Base-by-base conservation (phyloP, 306 rosid genomes). In the Gastrolobium villosum region DNA sequence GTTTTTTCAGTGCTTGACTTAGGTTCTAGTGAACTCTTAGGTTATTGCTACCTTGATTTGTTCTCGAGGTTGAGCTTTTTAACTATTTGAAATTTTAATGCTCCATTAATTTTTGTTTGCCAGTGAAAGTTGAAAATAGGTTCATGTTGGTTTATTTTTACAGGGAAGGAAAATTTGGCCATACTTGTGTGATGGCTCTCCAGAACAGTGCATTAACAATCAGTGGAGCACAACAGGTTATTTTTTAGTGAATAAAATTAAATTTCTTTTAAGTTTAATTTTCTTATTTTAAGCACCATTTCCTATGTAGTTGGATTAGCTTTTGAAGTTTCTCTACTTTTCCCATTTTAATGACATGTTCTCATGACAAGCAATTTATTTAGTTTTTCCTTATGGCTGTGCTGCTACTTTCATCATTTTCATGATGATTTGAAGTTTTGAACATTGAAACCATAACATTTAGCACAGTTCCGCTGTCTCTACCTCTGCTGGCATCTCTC, bases 91-190 rank as follows among this genome's bases (percentile, higher is more conserved):
- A 70, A 15, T 46, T 72, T 9, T 15, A 37, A 73, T 15, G 54
- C 30, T 87, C 41, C 41, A 49, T 10, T 66, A 30, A 31, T 40
- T 76, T 36, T 57, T 69, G 30, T 69, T 70, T 56, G 59, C 82
- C 28, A 34, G 37, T 81, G 67, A 60, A 79, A 82, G 30, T 77
- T 76, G 37, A 76, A 81, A 64, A 52, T 44, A 61, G 39, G 66
- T 50, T 82, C 70, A 15, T 76, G 10, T 67, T 86, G 44, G 44
- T 81, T 64, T 52, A 34, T 70, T 79, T 72, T 78, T 46, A 79
- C 88, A 95, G 98, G 91, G 90, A 91, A 82, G 97, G 91, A 71
- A 95, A 95, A 83, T 95, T 88, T 79, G 84, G 81, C 74, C 94
- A 93, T 75, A 88, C 90, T 32, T 93, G 97, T 86, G 97, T 90